Conservation (phyloP, 2,329 filamentous ascomycete genomes). For the Penicillium expansum region DNA sequence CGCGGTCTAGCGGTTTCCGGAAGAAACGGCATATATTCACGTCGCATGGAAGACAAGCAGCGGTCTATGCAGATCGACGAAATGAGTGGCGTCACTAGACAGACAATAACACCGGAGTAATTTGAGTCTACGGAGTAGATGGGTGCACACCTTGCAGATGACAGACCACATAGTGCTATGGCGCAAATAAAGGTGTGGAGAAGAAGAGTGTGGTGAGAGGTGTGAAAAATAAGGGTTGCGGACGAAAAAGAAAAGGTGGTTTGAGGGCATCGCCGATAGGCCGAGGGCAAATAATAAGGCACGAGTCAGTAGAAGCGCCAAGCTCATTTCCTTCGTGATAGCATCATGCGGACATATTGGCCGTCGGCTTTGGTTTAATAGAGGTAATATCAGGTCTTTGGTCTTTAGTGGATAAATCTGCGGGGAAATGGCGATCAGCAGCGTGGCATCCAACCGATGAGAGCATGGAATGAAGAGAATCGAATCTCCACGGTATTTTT, state of each 20-base stretch:
- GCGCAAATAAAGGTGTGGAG: slow-evolving; percentile 25
- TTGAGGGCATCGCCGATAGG: not conserved
- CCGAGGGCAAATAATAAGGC: not conserved
- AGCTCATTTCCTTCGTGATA: slow-evolving; percentile 14
- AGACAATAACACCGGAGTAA: not conserved
- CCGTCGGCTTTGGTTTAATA: slow-evolving; percentile 1
- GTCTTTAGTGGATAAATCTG: slow-evolving; percentile 8
- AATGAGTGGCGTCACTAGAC: slow-evolving; percentile 6
- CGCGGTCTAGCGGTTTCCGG: slow-evolving; percentile 8
- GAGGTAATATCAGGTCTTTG: slow-evolving; percentile 3
- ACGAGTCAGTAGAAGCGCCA: slow-evolving; percentile 9
- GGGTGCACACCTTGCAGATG: slow-evolving; percentile 15
- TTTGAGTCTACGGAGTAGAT: not conserved
- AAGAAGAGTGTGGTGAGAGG: slow-evolving; percentile 4
- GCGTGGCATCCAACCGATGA: slow-evolving; percentile 3
- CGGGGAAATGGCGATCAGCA: slow-evolving; percentile 20
- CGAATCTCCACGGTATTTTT: not conserved
- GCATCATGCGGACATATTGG: slow-evolving; percentile 20
- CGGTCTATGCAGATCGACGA: slow-evolving; percentile 22
- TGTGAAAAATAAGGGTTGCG: not conserved
- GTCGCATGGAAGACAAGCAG: slow-evolving; percentile 24
- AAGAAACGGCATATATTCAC: not conserved
- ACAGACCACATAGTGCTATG: slow-evolving; percentile 17
- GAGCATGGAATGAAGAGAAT: not conserved
- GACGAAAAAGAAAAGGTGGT: slow-evolving; percentile 1